Percentiles rank a stretch among this genome's conserved stretches.
Conservation (phyloP, 225 moss, liverwort and hornwort genomes). For the Climacium dendroides region DNA sequence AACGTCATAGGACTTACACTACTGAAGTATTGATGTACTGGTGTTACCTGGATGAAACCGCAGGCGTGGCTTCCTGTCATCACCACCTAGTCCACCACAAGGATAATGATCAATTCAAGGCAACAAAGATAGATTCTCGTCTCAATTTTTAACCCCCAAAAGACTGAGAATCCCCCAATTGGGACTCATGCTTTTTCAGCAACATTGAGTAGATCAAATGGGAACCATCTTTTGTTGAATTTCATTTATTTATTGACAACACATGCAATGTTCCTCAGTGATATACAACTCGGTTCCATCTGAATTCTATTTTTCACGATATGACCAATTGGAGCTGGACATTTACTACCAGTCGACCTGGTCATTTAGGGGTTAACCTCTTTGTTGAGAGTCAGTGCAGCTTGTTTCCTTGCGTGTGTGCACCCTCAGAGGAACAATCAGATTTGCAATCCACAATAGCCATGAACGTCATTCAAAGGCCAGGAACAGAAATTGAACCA, state of each 20-base stretch:
- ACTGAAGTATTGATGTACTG: background rate
- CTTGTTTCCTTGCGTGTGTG: background rate
- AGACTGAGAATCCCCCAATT: background rate
- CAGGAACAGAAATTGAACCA: background rate
- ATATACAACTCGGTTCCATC: background rate
- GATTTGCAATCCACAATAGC: background rate
- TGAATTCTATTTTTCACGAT: background rate
- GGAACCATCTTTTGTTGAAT: background rate
- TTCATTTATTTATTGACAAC: too few species aligned
- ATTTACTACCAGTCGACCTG: background rate
- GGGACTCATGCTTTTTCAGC: background rate
- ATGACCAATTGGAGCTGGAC: background rate
- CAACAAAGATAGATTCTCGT: background rate
- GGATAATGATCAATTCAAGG: background rate
- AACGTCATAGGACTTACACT: background rate
- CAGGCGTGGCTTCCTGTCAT: slow-evolving; percentile 7
- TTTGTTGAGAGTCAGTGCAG: background rate
- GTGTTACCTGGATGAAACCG: slow-evolving; percentile 31
- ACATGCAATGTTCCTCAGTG: background rate
- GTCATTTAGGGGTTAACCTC: background rate
- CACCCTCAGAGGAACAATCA: background rate
- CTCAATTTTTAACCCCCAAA: background rate
- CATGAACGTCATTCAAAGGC: background rate
- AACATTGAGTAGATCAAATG: background rate
- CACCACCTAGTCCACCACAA: slow-evolving; percentile 1